Evolutionary conservation across 768 basidiomycete species (phyloP), one percentile per base, ranked within the genome.

Genomic region (Naganishia antarctica): DNA sequence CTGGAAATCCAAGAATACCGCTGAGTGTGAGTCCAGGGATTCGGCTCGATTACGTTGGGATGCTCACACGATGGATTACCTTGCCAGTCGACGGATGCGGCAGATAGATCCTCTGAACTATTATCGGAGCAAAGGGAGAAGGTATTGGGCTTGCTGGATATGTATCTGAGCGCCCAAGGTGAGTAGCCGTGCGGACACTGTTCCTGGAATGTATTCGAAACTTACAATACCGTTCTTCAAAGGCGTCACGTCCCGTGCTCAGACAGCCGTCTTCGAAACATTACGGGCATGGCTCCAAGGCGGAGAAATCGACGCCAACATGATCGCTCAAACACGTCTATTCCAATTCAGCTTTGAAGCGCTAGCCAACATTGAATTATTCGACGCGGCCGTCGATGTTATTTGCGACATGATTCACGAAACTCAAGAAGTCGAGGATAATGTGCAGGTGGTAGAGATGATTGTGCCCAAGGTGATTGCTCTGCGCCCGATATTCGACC

Each of bases 361-460:
- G 3, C 82, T 98, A 31, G 81, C 81, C 3, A 87, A 86, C 3
- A 89, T 93, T 18, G 84, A 85, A 46, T 82, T 98, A n/a, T 98
- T 98, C 74, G 96, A 99, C 70, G 77, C 87, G 7, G 93, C 91
- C 1, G 90, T 93, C 41, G 89, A 96, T 65, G 87, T 90, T 37
- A 82, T 98, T 64, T 93, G 90, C 76, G 91, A 96, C 74, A 80
- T 97, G 70, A 91, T 98, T 60, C 96, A 98, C 78, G 96, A 99
- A 77, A 98, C 96, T 0, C 93, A 97, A 78, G 96, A 99, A 78
- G 83, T 96, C 31, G 88, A 94, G 66, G 94, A 97, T 31, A 92
- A 91, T 73, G 89, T 93, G 85, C 78, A 84, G 23, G 85, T 89
- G 68, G 92, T 98, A 70, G 83, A 96, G 72, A 81, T 86, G 65